Evolutionary conservation across 1,139 yeast genomes (phyloP).

Genomic region (Candida gigantensis): DNA sequence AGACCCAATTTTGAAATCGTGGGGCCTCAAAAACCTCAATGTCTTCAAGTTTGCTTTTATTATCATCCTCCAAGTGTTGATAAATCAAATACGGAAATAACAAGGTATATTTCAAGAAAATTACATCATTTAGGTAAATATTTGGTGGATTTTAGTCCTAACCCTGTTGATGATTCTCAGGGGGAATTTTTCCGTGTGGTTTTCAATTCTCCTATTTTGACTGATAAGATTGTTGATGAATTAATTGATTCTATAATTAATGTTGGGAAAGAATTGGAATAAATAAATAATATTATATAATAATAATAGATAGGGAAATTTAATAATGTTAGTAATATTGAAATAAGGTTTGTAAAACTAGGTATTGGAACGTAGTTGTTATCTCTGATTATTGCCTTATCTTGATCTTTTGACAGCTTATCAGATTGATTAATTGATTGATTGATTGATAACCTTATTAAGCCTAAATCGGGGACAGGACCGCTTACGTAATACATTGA

Average conservation of each 20-base stretch:
- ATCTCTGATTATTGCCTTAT: no score
- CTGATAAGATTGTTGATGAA: slow-evolving; percentile 40
- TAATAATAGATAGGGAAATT: no score
- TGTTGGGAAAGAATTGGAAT: slow-evolving; percentile 23
- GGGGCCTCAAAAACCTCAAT: slow-evolving; percentile 58
- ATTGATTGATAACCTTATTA: no score
- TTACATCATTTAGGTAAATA: slow-evolving; percentile 66
- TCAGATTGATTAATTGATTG: no score
- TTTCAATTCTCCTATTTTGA: slow-evolving; percentile 68
- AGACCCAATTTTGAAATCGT: slow-evolving; percentile 54
- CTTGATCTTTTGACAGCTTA: no score
- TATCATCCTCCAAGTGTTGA: slow-evolving; percentile 49
- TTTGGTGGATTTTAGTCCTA: slow-evolving; percentile 82
- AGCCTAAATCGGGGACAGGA: no score
- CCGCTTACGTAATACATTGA: no score
- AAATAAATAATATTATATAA: background rate
- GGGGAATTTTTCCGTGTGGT: slow-evolving; percentile 89
- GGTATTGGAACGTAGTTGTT: no score
- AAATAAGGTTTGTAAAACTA: no score
- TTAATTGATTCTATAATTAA: slow-evolving; percentile 33
- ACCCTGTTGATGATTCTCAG: slow-evolving; percentile 49
- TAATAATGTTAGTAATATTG: no score
- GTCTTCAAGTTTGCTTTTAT: slow-evolving; percentile 83
- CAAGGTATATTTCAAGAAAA: slow-evolving; percentile 63
- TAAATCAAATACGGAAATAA: slow-evolving; percentile 51